Evolutionary conservation across 768 basidiomycete genomes (phyloP), one percentile per base, ranked within the genome.

Genomic region (Suillus sp.): DNA sequence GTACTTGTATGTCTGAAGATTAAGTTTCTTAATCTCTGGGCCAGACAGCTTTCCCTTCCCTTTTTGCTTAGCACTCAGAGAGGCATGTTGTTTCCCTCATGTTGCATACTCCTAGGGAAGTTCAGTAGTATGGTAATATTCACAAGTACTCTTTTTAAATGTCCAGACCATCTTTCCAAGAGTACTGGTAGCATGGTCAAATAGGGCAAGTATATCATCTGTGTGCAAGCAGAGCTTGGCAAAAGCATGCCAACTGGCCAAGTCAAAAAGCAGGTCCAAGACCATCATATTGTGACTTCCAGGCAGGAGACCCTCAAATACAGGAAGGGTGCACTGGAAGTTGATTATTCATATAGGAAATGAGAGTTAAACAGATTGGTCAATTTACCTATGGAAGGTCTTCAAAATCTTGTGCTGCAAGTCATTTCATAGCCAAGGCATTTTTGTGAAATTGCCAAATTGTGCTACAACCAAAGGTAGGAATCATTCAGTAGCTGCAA

Each of bases 251-350:
- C 66, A 70, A 78, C 2, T 38, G 11, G 13, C 37, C 13, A 38
- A 14, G 13, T 38, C 37, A 4, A 38, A 38, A 14, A 38, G 51
- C 0, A 80, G 61, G 2, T 66, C 64, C 13, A 67, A 56, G 1
- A 77, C 55, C 2, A 66, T 58, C 0, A 14, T 10, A 0, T 79
- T 65, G 34, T 78, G 67, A 0, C 30, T 54, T 9, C 69, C 62
- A 4, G 70, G 71, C 0, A 81, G 65, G 0, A 83, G 70, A 2
- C 75, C 78, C 4, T 81, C 77, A 40, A 81, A 79, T 0, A 69
- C 75, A 0, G 81, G 79, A 5, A 80, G 68, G 0, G 75, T 66
- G 56, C 77, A 78, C 78, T 80, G 4, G 30, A 30, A 30, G 30
- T 30, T 30, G 30, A 2, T 30, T 30, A 2, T 30, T 30, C 30